Percentiles rank a stretch among this genome's conserved stretches.
Conservation (phyloP, 202 grass and related monocot species). For the Dendrocalamus latiflorus region DNA sequence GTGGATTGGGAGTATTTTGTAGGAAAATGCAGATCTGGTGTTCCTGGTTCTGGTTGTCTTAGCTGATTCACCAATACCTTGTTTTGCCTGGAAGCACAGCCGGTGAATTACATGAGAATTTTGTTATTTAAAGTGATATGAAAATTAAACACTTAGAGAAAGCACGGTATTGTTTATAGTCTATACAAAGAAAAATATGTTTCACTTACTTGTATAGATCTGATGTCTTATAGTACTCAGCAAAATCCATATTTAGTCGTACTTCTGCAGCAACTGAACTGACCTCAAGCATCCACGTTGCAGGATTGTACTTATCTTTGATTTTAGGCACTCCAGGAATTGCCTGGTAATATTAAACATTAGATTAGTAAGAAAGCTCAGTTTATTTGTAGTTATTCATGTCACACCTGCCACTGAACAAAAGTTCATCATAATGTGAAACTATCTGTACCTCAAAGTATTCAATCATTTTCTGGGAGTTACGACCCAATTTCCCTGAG, state of each 20-base stretch:
- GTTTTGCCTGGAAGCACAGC: conserved; percentile 53
- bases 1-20: conserved; percentile 67
- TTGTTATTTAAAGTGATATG: neutral
- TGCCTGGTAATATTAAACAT: conserved; percentile 45
- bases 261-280: conserved; percentile 85
- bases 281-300: conserved; percentile 97
- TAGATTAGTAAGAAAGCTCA: neutral
- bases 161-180: neutral
- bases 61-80: conserved; percentile 67
- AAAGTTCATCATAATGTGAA: neutral
- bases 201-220: conserved; percentile 59
- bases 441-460: conserved; percentile 74
- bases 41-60: conserved; percentile 53
- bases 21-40: conserved; percentile 77
- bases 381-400: neutral
- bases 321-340: conserved; percentile 97
- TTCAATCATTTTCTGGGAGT: conserved; percentile 81
- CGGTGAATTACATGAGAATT: conserved; percentile 18
- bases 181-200: neutral
- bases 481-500: conserved; percentile 71
- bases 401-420: conserved; percentile 1
- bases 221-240: conserved; percentile 71
- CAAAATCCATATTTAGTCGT: conserved; percentile 76
- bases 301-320: conserved; percentile 96
- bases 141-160: neutral